These are phyloP conservation scores for Didymella lethalis DNA, from an alignment of 2,329 filamentous ascomycete genomes.

Conservation along the genomic window DNA sequence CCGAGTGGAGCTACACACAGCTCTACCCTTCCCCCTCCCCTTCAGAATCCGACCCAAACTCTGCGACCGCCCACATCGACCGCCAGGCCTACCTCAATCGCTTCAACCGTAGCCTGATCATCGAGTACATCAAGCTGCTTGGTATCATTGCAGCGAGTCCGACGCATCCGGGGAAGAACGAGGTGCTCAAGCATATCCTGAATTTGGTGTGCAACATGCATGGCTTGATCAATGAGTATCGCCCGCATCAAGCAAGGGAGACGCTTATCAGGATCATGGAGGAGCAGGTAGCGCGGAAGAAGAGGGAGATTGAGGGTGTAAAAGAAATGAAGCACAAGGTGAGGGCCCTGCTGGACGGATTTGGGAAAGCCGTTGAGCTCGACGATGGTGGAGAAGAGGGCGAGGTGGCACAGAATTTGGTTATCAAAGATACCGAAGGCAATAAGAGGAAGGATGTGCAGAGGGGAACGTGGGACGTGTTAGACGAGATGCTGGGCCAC, in stretches of 20 bases:
- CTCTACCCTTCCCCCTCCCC: constrained; percentile 62
- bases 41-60: constrained; percentile 60
- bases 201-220: constrained; percentile 91
- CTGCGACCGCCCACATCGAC: constrained; percentile 51
- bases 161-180: constrained; percentile 66
- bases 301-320: constrained; percentile 75
- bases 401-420: constrained; percentile 30
- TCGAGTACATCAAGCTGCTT: constrained; percentile 87
- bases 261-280: constrained; percentile 89
- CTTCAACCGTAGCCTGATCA: constrained; percentile 81
- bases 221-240: constrained; percentile 91
- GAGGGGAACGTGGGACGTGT: constrained; percentile 46
- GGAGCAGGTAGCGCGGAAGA: constrained; percentile 76
- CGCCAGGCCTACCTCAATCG: constrained; percentile 72
- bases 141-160: constrained; percentile 75
- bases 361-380: constrained; percentile 54
- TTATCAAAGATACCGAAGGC: constrained; percentile 21
- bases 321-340: constrained; percentile 75
- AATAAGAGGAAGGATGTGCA: constrained; percentile 38
- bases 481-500: constrained; percentile 46
- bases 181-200: constrained; percentile 79
- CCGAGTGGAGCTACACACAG: constrained; percentile 74
- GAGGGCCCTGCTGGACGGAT: constrained; percentile 72
- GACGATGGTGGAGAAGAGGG: constrained; percentile 21
- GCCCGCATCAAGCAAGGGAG: constrained; percentile 90